Percentiles rank a stretch among this genome's conserved stretches.
phyloP scores from a whole-genome alignment of 2,329 filamentous ascomycete genomes.

The Cytospora piceicola region DNA sequence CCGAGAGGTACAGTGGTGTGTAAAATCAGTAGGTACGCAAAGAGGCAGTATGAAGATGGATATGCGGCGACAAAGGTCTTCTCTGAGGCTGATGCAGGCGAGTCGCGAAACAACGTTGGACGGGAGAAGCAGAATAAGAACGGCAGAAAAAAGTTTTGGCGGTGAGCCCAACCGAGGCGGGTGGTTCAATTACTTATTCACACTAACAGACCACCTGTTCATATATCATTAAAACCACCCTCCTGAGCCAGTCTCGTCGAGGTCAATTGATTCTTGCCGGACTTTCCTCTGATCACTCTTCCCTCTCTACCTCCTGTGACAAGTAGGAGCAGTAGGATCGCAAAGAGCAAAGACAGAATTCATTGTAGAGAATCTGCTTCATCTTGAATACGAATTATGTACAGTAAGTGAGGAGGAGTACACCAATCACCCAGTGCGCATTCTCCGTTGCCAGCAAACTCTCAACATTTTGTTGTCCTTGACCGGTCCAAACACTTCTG shows the following conservation, averaged over 20 bases:
- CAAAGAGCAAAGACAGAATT: too few relatives aligned
- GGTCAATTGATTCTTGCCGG: too few relatives aligned
- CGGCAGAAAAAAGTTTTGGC: conserved; percentile 25
- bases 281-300: too few relatives aligned
- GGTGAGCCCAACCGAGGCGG: background rate
- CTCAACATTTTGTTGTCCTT: background rate
- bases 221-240: background rate
- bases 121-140: conserved; percentile 8
- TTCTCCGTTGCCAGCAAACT: background rate
- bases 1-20: background rate
- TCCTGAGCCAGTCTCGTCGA: too few relatives aligned
- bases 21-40: background rate
- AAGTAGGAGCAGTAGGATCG: too few relatives aligned
- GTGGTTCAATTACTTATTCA: background rate
- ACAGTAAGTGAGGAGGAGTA: too few relatives aligned
- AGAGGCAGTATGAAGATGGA: background rate
- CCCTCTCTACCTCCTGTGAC: too few relatives aligned
- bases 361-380: background rate
- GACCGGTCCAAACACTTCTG: background rate
- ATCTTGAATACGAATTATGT: background rate
- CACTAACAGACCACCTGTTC: background rate
- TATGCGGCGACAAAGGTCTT: background rate
- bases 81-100: background rate
- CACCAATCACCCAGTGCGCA: background rate
- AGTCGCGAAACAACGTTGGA: background rate